Conservation (phyloP, 352 stramenopile genomes). For the Globisporangium paddicum region DNA sequence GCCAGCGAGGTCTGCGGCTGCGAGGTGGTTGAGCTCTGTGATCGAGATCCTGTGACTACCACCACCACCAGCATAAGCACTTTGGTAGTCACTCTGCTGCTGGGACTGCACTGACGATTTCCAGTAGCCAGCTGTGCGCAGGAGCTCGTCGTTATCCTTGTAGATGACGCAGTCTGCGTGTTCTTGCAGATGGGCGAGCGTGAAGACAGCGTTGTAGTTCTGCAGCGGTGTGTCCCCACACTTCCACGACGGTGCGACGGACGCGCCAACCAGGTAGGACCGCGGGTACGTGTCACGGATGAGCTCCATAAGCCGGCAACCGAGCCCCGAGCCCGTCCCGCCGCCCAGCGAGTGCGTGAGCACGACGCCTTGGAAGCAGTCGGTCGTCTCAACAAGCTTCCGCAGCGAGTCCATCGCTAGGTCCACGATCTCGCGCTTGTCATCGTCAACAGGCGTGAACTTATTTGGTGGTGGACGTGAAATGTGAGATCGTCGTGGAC, state of each 20-base stretch:
- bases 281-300: slow-evolving; percentile 77
- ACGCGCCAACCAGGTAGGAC: slow-evolving; percentile 56
- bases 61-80: neutral
- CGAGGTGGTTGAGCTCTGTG: slow-evolving; percentile 53
- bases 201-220: slow-evolving; percentile 84
- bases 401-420: slow-evolving; percentile 71
- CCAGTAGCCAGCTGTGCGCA: slow-evolving; percentile 54
- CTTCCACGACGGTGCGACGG: slow-evolving; percentile 57
- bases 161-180: slow-evolving; percentile 77
- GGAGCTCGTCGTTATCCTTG: slow-evolving; percentile 84
- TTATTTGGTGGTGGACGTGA: slow-evolving; percentile 2
- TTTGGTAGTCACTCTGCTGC: neutral
- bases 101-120: slow-evolving; percentile 18
- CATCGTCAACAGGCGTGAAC: slow-evolving; percentile 13
- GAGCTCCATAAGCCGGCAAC: slow-evolving; percentile 77
- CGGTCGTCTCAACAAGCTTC: slow-evolving; percentile 61
- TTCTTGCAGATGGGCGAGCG: slow-evolving; percentile 60
- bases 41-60: slow-evolving; percentile 30
- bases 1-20: slow-evolving; percentile 52
- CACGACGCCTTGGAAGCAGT: slow-evolving; percentile 68
- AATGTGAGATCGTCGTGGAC: neutral
- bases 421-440: slow-evolving; percentile 50
- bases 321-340: slow-evolving; percentile 76
- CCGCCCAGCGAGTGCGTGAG: slow-evolving; percentile 80
- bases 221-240: slow-evolving; percentile 75